Percentiles rank a stretch among this genome's conserved stretches.
These are phyloP conservation scores for Lichenothelia convexa DNA, from an alignment of 495 filamentous ascomycete genomes.

Conservation along the genomic window DNA sequence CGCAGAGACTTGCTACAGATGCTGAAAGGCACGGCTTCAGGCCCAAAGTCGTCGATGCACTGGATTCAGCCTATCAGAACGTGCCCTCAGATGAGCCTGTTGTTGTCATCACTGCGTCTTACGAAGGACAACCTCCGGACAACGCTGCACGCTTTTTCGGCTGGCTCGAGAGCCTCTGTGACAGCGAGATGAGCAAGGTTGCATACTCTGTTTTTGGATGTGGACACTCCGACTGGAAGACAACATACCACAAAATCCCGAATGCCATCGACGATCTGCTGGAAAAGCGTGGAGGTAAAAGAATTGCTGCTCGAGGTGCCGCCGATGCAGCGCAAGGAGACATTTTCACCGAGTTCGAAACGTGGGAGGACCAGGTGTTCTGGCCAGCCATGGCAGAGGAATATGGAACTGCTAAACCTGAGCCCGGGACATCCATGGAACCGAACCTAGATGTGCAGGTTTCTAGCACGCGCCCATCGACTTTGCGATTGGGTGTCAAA, in stretches of 20 bases:
- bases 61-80: slow-evolving; percentile 44
- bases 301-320: slow-evolving; percentile 4
- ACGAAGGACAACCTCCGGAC: slow-evolving; percentile 59
- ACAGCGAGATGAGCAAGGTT: slow-evolving; percentile 26
- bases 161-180: slow-evolving; percentile 41
- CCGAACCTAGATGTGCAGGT: neutral
- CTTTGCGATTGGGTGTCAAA: neutral
- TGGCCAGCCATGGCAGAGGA: slow-evolving; percentile 6
- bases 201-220: slow-evolving; percentile 49
- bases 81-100: slow-evolving; percentile 44
- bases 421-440: neutral
- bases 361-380: slow-evolving; percentile 9
- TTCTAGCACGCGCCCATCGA: neutral
- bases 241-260: slow-evolving; percentile 57
- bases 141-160: slow-evolving; percentile 52
- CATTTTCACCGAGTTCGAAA: slow-evolving; percentile 10
- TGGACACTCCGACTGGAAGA: slow-evolving; percentile 44
- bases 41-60: slow-evolving; percentile 30
- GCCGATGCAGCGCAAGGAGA: slow-evolving; percentile 9
- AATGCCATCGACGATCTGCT: slow-evolving; percentile 33
- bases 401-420: slow-evolving; percentile 3
- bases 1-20: slow-evolving; percentile 40
- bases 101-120: slow-evolving; percentile 49
- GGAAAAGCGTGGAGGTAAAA: slow-evolving; percentile 5
- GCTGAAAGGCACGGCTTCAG: slow-evolving; percentile 38